These are phyloP conservation scores for Stachybotrys elegans DNA, from an alignment of 2,329 filamentous ascomycete genomes.

Conservation along the genomic window DNA sequence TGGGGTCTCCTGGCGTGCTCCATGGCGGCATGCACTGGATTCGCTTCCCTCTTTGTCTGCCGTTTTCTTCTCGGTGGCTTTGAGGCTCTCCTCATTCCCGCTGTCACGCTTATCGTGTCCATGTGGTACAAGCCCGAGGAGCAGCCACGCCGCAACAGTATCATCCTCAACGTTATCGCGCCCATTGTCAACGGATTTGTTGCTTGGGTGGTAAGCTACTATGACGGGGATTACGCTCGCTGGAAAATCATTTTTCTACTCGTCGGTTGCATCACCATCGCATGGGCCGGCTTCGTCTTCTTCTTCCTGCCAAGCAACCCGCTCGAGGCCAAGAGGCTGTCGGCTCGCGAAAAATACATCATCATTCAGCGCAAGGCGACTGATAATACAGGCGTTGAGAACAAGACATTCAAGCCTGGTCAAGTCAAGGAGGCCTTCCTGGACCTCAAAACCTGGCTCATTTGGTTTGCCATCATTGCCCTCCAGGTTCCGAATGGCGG, in stretches of 20 bases:
- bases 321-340: conserved; percentile 43
- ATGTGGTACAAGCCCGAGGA: conserved; percentile 25
- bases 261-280: conserved; percentile 16
- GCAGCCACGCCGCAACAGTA: conserved; percentile 17
- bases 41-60: conserved; percentile 18
- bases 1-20: no score
- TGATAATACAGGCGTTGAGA: conserved; percentile 46
- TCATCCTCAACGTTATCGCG: conserved; percentile 17
- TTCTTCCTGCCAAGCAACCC: conserved; percentile 48
- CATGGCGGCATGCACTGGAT: no score
- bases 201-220: conserved; percentile 14
- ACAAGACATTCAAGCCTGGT: conserved; percentile 46
- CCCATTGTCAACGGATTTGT: conserved; percentile 14
- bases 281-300: conserved; percentile 51
- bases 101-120: conserved; percentile 20
- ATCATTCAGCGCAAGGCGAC: conserved; percentile 41
- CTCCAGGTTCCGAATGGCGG: no score
- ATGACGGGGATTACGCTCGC: conserved; percentile 9
- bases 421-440: no score
- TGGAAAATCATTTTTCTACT: conserved; percentile 17
- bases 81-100: conserved; percentile 20
- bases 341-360: conserved; percentile 38
- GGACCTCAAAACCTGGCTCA: no score
- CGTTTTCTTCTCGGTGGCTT: conserved; percentile 23
- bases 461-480: no score